A percentile compares a stretch with the other conserved stretches of the same genome.
These are phyloP conservation scores for Suhomyces chickasaworum DNA, from an alignment of 1,139 yeast species.

Conservation along the genomic window DNA sequence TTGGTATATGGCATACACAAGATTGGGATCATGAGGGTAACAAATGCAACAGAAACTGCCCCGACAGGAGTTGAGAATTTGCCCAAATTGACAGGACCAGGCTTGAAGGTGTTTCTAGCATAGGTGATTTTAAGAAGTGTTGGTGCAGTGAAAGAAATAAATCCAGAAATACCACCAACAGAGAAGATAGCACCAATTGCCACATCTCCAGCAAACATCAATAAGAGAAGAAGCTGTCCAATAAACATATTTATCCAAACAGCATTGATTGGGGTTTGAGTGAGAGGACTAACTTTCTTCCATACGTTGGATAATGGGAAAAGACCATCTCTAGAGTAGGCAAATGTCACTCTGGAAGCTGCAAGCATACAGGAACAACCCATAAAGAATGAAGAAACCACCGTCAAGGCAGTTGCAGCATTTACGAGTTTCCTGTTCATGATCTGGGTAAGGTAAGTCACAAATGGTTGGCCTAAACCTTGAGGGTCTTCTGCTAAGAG, in stretches of 20 bases:
- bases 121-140: constrained; percentile 61
- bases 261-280: constrained; percentile 71
- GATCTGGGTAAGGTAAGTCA: constrained; percentile 57
- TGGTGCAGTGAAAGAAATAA: constrained; percentile 71
- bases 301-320: constrained; percentile 61
- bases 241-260: constrained; percentile 64
- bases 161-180: constrained; percentile 75
- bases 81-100: constrained; percentile 77
- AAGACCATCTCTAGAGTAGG: constrained; percentile 71
- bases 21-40: constrained; percentile 63
- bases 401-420: constrained; percentile 61
- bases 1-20: constrained; percentile 62
- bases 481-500: constrained; percentile 51
- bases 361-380: constrained; percentile 72
- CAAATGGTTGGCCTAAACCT: constrained; percentile 68
- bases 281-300: constrained; percentile 53
- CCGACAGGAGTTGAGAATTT: constrained; percentile 52
- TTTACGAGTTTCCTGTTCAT: constrained; percentile 47
- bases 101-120: constrained; percentile 54
- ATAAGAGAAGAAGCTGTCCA: constrained; percentile 58
- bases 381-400: constrained; percentile 64
- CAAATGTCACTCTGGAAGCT: constrained; percentile 68
- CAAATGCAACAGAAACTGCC: constrained; percentile 45
- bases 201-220: constrained; percentile 66
- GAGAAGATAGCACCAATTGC: constrained; percentile 78